Base-by-base conservation (phyloP, 2,329 filamentous ascomycete genomes). In the Neospermospora avenae region DNA sequence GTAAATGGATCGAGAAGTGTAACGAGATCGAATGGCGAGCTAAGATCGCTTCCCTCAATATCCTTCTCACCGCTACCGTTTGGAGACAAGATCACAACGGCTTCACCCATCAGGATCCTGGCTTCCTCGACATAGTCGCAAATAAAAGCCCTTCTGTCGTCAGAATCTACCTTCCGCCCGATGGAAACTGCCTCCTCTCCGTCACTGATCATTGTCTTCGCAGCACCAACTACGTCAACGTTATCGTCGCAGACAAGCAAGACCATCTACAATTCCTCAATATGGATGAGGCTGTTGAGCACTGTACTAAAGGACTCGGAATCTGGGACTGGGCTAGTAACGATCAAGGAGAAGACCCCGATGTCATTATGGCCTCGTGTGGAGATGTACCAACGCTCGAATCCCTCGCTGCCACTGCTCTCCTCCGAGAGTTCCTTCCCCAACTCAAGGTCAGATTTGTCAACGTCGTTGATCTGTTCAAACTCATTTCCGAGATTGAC, bases 51-150 rank as follows among this genome's bases (percentile, higher is more conserved):
- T 91, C 88, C 0, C 83, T 93, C 67, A 93, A 93, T 76, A 91
- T 92, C 66, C 81, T 93, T 14, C 80, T 92, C 57, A 92, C 89
- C 1, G 85, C 87, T 1, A 89, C 90, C 7, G 88, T 92, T 60
- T 92, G 89, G 89, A 79, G 89, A 68, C 89, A 92, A 77, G 89
- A 92, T 66, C 89, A 92, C 78, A 93, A 92, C 69, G 89, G 89
- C 37, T 93, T 93, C 76, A 91, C 88, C 0, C 89, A 92, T 71
- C 89, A 92, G 72, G 88, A 91, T 65, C 89, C 89, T 0, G 88
- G 88, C 41, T 93, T 93, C 80, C 81, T 93, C 13, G 88, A 91
- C 65, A 86, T 92, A 0, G 83, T 93, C 2, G 86, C 85, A 66
- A 92, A 93, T 78, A 92, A 92, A 77, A 88, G 84, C 65, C 89